Percentiles rank a stretch among this genome's conserved stretches.
Conservation (phyloP, 345 rosid genomes). For the Lepidium africanum region DNA sequence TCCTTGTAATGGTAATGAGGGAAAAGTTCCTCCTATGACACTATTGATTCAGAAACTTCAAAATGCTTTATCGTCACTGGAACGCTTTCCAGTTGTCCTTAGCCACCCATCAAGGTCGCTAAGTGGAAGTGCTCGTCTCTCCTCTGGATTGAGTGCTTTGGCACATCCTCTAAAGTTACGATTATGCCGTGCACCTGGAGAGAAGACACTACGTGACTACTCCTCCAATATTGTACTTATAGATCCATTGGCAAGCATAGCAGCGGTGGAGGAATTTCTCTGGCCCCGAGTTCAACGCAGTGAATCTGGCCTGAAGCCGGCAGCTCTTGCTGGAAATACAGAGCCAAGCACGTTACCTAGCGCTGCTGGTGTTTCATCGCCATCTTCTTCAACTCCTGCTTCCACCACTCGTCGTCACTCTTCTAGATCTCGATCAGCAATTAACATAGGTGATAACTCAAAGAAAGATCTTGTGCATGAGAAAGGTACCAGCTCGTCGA, state of each 20-base stretch:
- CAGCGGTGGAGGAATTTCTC: slow-evolving; percentile 93
- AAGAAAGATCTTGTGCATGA: slow-evolving; percentile 62
- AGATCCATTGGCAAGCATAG: slow-evolving; percentile 95
- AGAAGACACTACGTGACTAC: slow-evolving; percentile 89
- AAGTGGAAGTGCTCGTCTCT: slow-evolving; percentile 86
- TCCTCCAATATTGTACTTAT: slow-evolving; percentile 92
- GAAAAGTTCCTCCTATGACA: slow-evolving; percentile 55
- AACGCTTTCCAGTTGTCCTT: slow-evolving; percentile 93
- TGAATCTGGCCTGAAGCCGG: slow-evolving; percentile 73
- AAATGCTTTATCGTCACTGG: slow-evolving; percentile 84
- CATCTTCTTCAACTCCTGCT: slow-evolving; percentile 70
- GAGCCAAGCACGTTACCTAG: slow-evolving; percentile 54
- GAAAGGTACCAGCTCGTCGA: slow-evolving; percentile 70
- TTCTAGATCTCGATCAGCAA: slow-evolving; percentile 76
- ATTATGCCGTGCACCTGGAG: slow-evolving; percentile 86
- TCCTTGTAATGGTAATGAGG: slow-evolving; percentile 47
- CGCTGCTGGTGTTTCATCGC: slow-evolving; percentile 73
- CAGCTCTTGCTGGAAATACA: slow-evolving; percentile 54
- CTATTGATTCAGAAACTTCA: slow-evolving; percentile 96
- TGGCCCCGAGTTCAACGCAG: slow-evolving; percentile 95
- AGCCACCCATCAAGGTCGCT: slow-evolving; percentile 90
- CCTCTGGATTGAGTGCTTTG: slow-evolving; percentile 92
- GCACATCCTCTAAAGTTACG: slow-evolving; percentile 95
- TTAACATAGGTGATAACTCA: slow-evolving; percentile 61
- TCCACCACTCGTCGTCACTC: slow-evolving; percentile 64